A percentile compares a stretch with the other conserved stretches of the same genome.
Conservation (phyloP, 768 basidiomycete genomes). For the Mycena haematopus region DNA sequence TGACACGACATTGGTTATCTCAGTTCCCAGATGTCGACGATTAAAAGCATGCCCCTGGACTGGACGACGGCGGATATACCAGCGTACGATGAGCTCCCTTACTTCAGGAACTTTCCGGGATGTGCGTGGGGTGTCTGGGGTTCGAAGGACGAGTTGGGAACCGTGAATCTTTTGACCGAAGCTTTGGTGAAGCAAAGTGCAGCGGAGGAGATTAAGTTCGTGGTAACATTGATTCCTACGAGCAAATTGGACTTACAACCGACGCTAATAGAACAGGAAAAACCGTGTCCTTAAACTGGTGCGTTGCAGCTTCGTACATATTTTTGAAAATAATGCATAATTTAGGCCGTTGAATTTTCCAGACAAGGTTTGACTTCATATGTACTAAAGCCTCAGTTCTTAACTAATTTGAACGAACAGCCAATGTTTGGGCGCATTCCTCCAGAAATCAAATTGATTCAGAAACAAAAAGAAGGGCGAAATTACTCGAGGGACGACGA, state of each 20-base stretch:
- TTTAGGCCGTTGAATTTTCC: slow-evolving; percentile 74
- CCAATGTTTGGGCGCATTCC: slow-evolving; percentile 62
- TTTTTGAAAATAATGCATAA: slow-evolving; percentile 1
- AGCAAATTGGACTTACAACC: neutral
- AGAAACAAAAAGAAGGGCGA: slow-evolving; percentile 25
- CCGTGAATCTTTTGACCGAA: slow-evolving; percentile 68
- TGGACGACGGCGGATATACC: slow-evolving; percentile 13
- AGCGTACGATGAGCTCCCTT: slow-evolving; percentile 39
- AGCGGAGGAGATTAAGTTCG: slow-evolving; percentile 62
- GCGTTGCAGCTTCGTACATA: slow-evolving; percentile 30
- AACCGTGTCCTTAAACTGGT: slow-evolving; percentile 70
- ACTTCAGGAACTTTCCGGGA: slow-evolving; percentile 63
- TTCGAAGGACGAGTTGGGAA: slow-evolving; percentile 69
- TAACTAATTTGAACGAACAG: slow-evolving; percentile 38
- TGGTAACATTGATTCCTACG: slow-evolving; percentile 19
- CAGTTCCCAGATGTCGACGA: neutral
- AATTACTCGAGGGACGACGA: slow-evolving; percentile 51
- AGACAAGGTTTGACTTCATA: slow-evolving; percentile 49
- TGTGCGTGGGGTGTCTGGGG: slow-evolving; percentile 80
- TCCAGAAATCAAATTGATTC: slow-evolving; percentile 55
- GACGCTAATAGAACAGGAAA: slow-evolving; percentile 51
- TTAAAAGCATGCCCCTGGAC: slow-evolving; percentile 12
- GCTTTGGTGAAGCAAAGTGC: slow-evolving; percentile 63
- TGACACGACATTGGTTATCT: too few relatives aligned
- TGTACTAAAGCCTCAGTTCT: neutral